Evolutionary conservation across 176 grass and related monocot species (phyloP).

Genomic region (Triticum monococcum): DNA sequence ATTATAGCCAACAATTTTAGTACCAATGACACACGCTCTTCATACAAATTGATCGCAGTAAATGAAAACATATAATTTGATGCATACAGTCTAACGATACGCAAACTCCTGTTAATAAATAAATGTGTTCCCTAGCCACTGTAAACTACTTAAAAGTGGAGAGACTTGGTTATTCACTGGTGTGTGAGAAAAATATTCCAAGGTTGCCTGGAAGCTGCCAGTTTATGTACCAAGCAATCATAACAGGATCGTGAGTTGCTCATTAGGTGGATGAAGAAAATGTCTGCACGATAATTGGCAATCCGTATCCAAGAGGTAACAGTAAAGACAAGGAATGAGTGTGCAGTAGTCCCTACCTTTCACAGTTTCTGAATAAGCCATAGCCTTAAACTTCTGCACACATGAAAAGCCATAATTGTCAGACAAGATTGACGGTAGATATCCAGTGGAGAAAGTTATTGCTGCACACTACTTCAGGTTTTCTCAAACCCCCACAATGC

Average conservation of each 20-base stretch:
- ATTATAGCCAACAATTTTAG: neutral
- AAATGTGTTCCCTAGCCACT: neutral
- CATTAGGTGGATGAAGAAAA: slow-evolving; percentile 15
- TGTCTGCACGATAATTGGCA: neutral
- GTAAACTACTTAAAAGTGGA: slow-evolving; percentile 5
- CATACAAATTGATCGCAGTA: neutral
- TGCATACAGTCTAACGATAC: neutral
- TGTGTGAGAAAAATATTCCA: neutral
- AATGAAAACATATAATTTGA: slow-evolving; percentile 16
- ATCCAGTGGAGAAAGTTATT: slow-evolving; percentile 25
- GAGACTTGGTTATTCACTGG: slow-evolving; percentile 12
- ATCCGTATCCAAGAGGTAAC: neutral
- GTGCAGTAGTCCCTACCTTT: slow-evolving; percentile 48
- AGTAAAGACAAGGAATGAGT: slow-evolving; percentile 7
- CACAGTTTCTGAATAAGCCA: slow-evolving; percentile 55
- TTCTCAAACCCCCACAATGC: neutral
- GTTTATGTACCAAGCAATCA: neutral
- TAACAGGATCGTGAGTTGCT: neutral
- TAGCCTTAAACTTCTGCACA: slow-evolving; percentile 62
- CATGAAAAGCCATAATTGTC: slow-evolving; percentile 5
- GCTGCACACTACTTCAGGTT: neutral
- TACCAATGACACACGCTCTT: neutral
- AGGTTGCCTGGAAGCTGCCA: slow-evolving; percentile 1
- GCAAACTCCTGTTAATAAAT: neutral
- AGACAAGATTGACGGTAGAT: neutral